Base-by-base conservation (phyloP, 495 filamentous ascomycete species). In the Penicillium flavigenum region DNA sequence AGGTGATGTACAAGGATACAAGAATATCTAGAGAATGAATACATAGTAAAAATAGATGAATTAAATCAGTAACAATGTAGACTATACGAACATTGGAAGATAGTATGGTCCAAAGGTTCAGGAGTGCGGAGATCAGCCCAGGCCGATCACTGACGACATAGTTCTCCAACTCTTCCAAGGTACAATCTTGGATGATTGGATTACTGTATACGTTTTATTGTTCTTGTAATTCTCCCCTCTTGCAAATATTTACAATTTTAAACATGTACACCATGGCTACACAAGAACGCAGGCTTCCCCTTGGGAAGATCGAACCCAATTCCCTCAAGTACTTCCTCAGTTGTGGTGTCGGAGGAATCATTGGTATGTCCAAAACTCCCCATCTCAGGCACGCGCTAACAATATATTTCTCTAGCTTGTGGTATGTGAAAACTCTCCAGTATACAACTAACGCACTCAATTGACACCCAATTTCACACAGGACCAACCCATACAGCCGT, bases 311-410 rank as follows among this genome's bases (percentile, higher is more conserved):
- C 60, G 84, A 88, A 75, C 80, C 85, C 56, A 86, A 84, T 64
- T 82, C 82, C n/a, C 69, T 75, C 51, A 86, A 82, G 51, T 89
- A 89, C 64, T 89, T 88, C 65, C 76, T 68, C 42, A 83, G 82
- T 41, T 89, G 86, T 70, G 81, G 76, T 2, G 39, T 88, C 0
- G 86, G 86, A 46, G 86, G 86, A 31, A 77, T 88, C 50, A 77
- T 88, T 59, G 84, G 83, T 86, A 76, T 43, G 76, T 54, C 19
- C 14, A 43, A 39, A 27, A 2, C 32, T 43, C 53, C 43, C 32
- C 51, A 9, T 56, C 9, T 24, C 19, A 48, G 9, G 43, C 14
- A 43, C 9, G 7, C 50, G 31, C 56, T 61, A 56, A 57, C 34
- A n/a, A 32, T 12, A 32, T 12, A 47, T 34, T 7, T 36, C 2